Evolutionary conservation across 2,329 filamentous ascomycete species (phyloP).

Genomic region (Coniosporium tulheliwenetii): DNA sequence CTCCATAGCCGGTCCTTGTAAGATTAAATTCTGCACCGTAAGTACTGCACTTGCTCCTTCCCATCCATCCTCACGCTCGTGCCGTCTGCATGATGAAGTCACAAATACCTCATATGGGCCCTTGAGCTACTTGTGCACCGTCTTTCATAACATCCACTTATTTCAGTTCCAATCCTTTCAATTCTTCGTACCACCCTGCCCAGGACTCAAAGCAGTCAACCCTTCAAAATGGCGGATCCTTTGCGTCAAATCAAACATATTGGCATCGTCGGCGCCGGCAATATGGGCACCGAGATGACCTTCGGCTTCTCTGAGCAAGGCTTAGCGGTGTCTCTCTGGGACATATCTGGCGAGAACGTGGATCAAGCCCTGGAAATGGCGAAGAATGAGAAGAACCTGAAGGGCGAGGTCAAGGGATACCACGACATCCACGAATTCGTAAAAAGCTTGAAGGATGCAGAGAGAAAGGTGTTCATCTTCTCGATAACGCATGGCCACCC

Average conservation of each 20-base stretch:
- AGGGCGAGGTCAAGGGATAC: slow-evolving; percentile 16
- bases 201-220: too few species aligned
- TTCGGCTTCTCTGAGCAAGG: slow-evolving; percentile 29
- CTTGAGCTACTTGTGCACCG: too few species aligned
- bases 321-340: slow-evolving; percentile 25
- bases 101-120: too few species aligned
- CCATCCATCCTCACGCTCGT: too few species aligned
- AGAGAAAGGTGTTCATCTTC: slow-evolving; percentile 27
- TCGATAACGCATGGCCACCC: slow-evolving; percentile 21
- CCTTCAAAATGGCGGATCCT: too few species aligned
- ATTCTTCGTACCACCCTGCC: too few species aligned
- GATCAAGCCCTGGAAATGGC: slow-evolving; percentile 10
- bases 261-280: slow-evolving; percentile 27
- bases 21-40: too few species aligned
- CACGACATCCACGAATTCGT: slow-evolving; percentile 23
- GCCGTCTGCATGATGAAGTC: too few species aligned
- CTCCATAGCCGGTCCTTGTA: too few species aligned
- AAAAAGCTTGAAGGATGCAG: slow-evolving; percentile 12
- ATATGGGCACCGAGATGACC: slow-evolving; percentile 30
- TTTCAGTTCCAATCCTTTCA: too few species aligned
- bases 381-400: slow-evolving; percentile 8
- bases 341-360: slow-evolving; percentile 21
- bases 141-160: too few species aligned
- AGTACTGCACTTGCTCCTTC: too few species aligned
- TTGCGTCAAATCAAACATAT: slow-evolving; percentile 10